A percentile compares a stretch with the other conserved stretches of the same genome.
These are phyloP conservation scores for Madurella mycetomatis DNA, from an alignment of 2,329 filamentous ascomycete species.

Conservation along the genomic window DNA sequence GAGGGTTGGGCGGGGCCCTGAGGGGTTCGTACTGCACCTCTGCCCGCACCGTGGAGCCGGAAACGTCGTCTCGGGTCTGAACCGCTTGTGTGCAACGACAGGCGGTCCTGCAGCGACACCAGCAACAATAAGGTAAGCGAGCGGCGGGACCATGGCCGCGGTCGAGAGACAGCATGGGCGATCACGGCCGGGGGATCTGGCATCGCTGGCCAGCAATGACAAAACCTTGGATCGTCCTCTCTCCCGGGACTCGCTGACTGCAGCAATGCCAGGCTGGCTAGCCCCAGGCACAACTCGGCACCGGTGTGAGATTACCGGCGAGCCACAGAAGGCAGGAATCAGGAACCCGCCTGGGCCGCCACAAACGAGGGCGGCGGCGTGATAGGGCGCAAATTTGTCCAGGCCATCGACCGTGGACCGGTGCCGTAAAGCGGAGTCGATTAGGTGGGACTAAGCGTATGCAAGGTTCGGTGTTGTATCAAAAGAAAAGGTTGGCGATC, in stretches of 20 bases:
- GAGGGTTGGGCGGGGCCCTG: neutral
- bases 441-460: slow-evolving; percentile 22
- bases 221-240: too few species aligned
- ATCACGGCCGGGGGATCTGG: too few species aligned
- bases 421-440: slow-evolving; percentile 12
- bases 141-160: too few species aligned
- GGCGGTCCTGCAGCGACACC: neutral
- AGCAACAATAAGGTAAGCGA: neutral
- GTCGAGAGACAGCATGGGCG: too few species aligned
- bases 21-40: neutral
- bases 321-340: slow-evolving; percentile 2
- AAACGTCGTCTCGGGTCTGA: slow-evolving; percentile 18
- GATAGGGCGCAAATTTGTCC: slow-evolving; percentile 15
- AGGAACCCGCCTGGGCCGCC: slow-evolving; percentile 7
- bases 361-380: neutral
- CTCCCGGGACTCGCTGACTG: neutral
- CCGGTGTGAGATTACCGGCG: neutral
- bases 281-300: neutral
- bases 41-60: slow-evolving; percentile 12
- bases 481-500: slow-evolving; percentile 24
- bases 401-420: slow-evolving; percentile 11
- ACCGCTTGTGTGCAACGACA: slow-evolving; percentile 5
- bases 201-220: too few species aligned
- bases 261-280: neutral
- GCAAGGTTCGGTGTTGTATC: slow-evolving; percentile 27